A percentile compares a stretch with the other conserved stretches of the same genome.
These are phyloP conservation scores for Pyricularia sp. DNA, from an alignment of 2,329 filamentous ascomycete genomes.

Conservation along the genomic window DNA sequence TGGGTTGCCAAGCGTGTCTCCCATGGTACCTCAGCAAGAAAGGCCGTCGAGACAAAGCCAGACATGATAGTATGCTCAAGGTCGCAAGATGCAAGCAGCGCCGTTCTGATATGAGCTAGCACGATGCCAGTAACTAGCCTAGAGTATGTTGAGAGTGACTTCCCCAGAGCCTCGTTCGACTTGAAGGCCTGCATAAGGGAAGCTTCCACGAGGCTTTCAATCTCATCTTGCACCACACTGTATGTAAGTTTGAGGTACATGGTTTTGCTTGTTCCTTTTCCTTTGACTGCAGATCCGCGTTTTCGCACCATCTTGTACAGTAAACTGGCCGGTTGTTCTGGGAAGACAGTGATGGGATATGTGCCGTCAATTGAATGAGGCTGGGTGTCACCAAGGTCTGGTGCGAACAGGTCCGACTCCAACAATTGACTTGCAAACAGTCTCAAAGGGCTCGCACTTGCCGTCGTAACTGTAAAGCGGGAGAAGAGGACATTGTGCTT, in stretches of 20 bases:
- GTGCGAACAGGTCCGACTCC: constrained; percentile 55
- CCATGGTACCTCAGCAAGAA: constrained; percentile 35
- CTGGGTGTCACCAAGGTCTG: constrained; percentile 39
- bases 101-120: constrained; percentile 27
- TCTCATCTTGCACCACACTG: constrained; percentile 62
- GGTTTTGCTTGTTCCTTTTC: constrained; percentile 25
- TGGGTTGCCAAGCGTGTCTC: constrained; percentile 20
- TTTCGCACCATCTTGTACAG: constrained; percentile 65
- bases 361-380: constrained; percentile 3
- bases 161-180: constrained; percentile 20
- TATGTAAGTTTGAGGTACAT: constrained; percentile 64
- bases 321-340: constrained; percentile 67
- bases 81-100: constrained; percentile 31
- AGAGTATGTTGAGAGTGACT: constrained; percentile 30
- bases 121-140: constrained; percentile 32
- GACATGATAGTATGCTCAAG: constrained; percentile 44
- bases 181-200: constrained; percentile 22
- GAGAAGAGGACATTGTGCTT: constrained; percentile 74
- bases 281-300: constrained; percentile 13
- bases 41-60: constrained; percentile 34
- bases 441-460: constrained; percentile 59
- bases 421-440: constrained; percentile 59
- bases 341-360: constrained; percentile 53
- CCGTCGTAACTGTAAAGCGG: constrained; percentile 79
- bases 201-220: constrained; percentile 35